Percentiles rank a stretch among this genome's conserved stretches.
Evolutionary conservation across 192 early-diverging fungal species (phyloP).

Genomic region (Backusella parvicylindrica): DNA sequence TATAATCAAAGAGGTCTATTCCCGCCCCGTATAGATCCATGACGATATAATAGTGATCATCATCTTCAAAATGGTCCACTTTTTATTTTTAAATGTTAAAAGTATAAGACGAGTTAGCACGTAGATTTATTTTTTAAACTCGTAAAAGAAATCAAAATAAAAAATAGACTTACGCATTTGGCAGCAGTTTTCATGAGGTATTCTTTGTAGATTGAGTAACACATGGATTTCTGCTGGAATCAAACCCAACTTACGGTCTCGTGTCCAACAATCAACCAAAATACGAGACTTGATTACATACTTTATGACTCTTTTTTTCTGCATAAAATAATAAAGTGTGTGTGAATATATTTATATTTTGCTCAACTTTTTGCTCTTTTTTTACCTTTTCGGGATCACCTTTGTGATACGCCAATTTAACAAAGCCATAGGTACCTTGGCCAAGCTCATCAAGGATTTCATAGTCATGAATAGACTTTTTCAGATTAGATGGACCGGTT

Average conservation of each 20-base stretch:
- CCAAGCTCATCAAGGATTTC: constrained; percentile 55
- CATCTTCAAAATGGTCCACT: constrained; percentile 53
- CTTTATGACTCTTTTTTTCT: constrained; percentile 56
- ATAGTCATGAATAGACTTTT: constrained; percentile 47
- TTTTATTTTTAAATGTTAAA: not conserved
- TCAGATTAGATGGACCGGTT: not conserved
- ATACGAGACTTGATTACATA: constrained; percentile 65
- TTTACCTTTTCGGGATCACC: constrained; percentile 43
- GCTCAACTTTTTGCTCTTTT: constrained; percentile 29
- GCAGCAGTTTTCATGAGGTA: constrained; percentile 49
- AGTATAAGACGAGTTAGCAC: not conserved
- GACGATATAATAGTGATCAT: constrained; percentile 66
- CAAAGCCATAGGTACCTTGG: constrained; percentile 65
- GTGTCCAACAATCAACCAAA: constrained; percentile 58
- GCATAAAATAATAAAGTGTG: not conserved
- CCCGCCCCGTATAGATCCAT: constrained; percentile 56
- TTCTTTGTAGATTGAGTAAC: constrained; percentile 49
- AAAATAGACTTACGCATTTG: constrained; percentile 28
- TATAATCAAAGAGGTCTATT: constrained; percentile 69
- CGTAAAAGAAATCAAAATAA: too few species aligned
- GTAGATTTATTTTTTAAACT: not conserved
- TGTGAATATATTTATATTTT: constrained; percentile 17
- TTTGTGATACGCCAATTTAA: constrained; percentile 49
- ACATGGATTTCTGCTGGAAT: constrained; percentile 76
- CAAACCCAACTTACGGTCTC: constrained; percentile 50